Evolutionary conservation across 345 rosid genomes (phyloP), one percentile per base, ranked within the genome.

Genomic region (Salix arbutifolia): DNA sequence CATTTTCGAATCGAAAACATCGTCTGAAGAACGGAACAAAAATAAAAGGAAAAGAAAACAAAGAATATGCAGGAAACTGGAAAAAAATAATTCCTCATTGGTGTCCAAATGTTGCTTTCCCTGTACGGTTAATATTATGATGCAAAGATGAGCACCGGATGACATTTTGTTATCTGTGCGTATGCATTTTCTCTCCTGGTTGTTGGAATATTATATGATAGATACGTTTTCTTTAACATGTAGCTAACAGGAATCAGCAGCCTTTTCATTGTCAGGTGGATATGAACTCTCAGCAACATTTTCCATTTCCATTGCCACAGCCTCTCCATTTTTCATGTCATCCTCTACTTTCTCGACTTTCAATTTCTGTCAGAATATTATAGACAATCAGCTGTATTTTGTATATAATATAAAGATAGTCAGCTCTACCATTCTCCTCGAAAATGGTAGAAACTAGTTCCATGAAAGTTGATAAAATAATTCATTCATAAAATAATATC

Each of bases 281-380:
- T 64, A 69, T 16, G 77, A 82, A 76, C 75, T 76, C 69, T 82
- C 84, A 35, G 37, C 79, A 18, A 25, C 71, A 3, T 25, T 56
- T 52, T 80, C 88, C 64, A 19, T 83, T 71, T 84, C 85, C 86
- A 78, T 66, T 14, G 76, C 73, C 61, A 8, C 44, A 0, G 7
- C 73, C 26, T 79, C 83, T 64, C 71, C 84, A 64, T 60, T 74
- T 65, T 48, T 77, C 80, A 77, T 79, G 69, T 40, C 80, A 28
- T 75, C 72, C 66, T 74, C 84, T 1, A 61, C 67, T 64, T 67
- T 79, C 76, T 79, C 87, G 0, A 84, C 85, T 82, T 87, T 87
- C 81, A 81, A 69, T 78, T 83, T 87, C 91, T 87, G 84, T 70
- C 76, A 74, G 37, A 68, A 58, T 4, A 76, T 35, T 28, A 19